Base-by-base conservation (phyloP, 441 rosid species). In the Adansonia rubrostipa region DNA sequence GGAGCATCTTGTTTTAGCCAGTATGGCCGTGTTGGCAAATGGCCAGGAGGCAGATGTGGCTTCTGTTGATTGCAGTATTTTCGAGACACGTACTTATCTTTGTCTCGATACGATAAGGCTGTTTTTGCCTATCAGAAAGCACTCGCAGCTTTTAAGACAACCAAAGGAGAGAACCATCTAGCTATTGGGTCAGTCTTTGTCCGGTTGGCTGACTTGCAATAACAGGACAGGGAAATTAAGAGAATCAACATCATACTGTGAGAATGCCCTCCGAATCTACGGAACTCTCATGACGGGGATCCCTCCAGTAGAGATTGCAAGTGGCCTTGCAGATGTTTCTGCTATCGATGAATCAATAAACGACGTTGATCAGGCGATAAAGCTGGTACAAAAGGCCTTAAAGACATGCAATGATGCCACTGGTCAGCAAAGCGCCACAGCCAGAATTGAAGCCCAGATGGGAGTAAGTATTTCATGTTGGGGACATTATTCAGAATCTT, bases 371-470 rank as follows among this genome's bases (percentile, higher is more conserved):
- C 88, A 88, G 80, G 95, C 95, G 4, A 83, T 91, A 40, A 76
- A 79, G 77, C 83, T 91, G 85, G 86, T 91, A 9, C 86, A 88
- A 53, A 89, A 89, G 80, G 91, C 93, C 44, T 58, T 58, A 58
- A 58, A 58, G 20, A 20, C 19, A 7, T 57, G 20, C 63, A 9
- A 58, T 0, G 89, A 87, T 76, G 86, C 90, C 63, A 92, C 90
- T 0, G 88, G 95, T 56, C 89, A 88, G 82, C 91, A 89, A 57
- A 85, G 84, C 84, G 86, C 86, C 44, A 78, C 85, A 65, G 89
- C 93, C 15, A 92, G 93, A 33, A 89, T 91, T 53, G 91, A 91
- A 89, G 92, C 94, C 61, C 94, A 91, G 73, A 88, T 88, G 79
- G 95, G 95, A 68, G 95, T 91, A 17, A 79, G 89, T 70, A 87